Base-by-base conservation (phyloP, 2,329 filamentous ascomycete species). In the Coniella lustricola region DNA sequence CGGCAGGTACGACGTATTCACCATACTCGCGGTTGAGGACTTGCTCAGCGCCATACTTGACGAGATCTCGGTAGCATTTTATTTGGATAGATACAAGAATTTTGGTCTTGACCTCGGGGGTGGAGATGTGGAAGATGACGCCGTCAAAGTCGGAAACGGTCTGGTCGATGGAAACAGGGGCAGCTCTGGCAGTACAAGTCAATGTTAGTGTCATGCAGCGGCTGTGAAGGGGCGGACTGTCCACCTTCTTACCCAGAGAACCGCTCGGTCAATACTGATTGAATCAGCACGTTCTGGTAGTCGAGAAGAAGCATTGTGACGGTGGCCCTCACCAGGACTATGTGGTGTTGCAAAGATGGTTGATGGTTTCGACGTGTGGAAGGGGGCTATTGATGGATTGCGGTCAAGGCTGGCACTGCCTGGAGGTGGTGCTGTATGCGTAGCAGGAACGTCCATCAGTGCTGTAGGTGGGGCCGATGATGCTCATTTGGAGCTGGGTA, bases 121-220 rank as follows among this genome's bases (percentile, higher is more conserved):
- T 98, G 33, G 91, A 97, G 63, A 98, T 90, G 70, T 98, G 93
- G 72, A 97, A 99, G 58, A 87, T 95, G 60, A 97, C 93, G 65
- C 91, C 91, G 71, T 98, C 94, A 65, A 99, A 99, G 72, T 99
- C 93, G 65, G 91, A 97, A 55, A 96, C 89, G 55, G 95, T 89
- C 74, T 99, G 93, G 71, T 98, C 94, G 67, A 99, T 95, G 59
- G 87, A 89, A 51, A 82, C 79, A 51, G 90, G 89, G 58, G 88
- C 73, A 66, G 86, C 86, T 70, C 91, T 96, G 62, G 49, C 10
- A 29, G 51, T 45, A 52, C 56, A 56, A 61, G 61, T 56, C 20
- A 34, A 37, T 46, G 40, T 55, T 49, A 54, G 52, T 44, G 41
- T 31, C 5, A 43, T 33, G 38, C 16, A 8, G n/a, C n/a, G n/a